Base-by-base conservation (phyloP, 2,329 filamentous ascomycete species). In the Xylaria sp. region DNA sequence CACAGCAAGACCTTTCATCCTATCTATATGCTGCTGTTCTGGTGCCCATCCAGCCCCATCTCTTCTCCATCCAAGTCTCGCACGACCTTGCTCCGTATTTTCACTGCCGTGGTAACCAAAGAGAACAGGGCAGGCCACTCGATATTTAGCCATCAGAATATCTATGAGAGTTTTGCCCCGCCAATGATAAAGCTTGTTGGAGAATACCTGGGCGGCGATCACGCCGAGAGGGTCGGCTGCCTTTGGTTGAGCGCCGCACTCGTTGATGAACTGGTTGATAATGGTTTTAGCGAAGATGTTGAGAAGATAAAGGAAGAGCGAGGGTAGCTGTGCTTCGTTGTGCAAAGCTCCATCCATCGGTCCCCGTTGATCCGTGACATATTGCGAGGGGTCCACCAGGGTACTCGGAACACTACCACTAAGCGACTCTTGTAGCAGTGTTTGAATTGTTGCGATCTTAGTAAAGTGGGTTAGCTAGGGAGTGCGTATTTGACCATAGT, bases 131-230 rank as follows among this genome's bases (percentile, higher is more conserved):
- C 93, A 97, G 3, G 88, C 84, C 17, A 92, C 84, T 66, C 94
- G 89, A 74, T 92, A 92, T 78, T 98, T 97, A 61, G 94, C 90
- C 74, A 97, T 90, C 33, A 98, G 84, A 66, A 98, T 92, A 76
- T 96, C 92, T 59, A 93, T 90, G 65, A 97, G 83, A 0, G 90
- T 86, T 54, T 86, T 80, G 9, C 88, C 90, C 57, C 89, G 86
- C 84, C 89, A 92, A 61, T 86, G 82, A 74, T 92, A 91, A 17
- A 87, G 84, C 20, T 87, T 84, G 59, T 86, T 84, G 0, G 92
- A 90, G 76, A 96, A 95, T 33, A 96, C 85, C 69, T 90, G 88
- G 6, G 90, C 91, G 0, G 90, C 85, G 27, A 94, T 84, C 27
- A 95, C 87, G n/a, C 93, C 93, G 50, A 96, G 86, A 0, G 92